Evolutionary conservation across 1,139 yeast genomes (phyloP).

Genomic region (Kodamaea ohmeri): DNA sequence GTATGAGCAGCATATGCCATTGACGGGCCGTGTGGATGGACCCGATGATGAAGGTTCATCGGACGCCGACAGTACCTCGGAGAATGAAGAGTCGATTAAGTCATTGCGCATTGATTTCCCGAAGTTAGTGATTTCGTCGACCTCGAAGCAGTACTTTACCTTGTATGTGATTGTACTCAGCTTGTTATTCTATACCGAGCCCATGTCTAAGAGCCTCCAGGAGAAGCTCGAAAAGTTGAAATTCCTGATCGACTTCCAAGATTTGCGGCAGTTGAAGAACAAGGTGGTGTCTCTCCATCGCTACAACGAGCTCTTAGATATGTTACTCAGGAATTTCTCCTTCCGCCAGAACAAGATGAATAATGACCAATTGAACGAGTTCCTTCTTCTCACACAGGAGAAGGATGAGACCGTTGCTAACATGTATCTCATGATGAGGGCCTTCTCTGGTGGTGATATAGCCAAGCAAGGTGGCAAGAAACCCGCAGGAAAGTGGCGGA

Average conservation of each 20-base stretch:
- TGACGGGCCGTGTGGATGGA: slow-evolving; percentile 15
- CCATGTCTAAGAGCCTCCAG: slow-evolving; percentile 34
- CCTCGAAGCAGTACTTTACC: slow-evolving; percentile 43
- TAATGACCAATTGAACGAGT: slow-evolving; percentile 40
- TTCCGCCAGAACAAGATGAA: slow-evolving; percentile 34
- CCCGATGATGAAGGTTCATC: too few relatives aligned
- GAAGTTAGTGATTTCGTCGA: slow-evolving; percentile 37
- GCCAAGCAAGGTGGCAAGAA: slow-evolving; percentile 14
- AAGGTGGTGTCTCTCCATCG: slow-evolving; percentile 29
- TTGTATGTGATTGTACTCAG: slow-evolving; percentile 36
- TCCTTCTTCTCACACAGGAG: slow-evolving; percentile 27
- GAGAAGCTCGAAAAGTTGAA: slow-evolving; percentile 40
- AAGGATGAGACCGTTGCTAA: slow-evolving; percentile 33
- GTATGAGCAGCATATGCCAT: slow-evolving; percentile 32
- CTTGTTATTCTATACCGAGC: slow-evolving; percentile 43
- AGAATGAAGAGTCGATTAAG: slow-evolving; percentile 13
- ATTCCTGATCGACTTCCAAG: slow-evolving; percentile 44
- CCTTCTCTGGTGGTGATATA: slow-evolving; percentile 40
- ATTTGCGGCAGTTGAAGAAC: slow-evolving; percentile 30
- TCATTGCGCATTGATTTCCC: slow-evolving; percentile 41
- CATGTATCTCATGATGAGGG: slow-evolving; percentile 37
- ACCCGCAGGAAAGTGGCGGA: slow-evolving; percentile 50
- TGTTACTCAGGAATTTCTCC: slow-evolving; percentile 32
- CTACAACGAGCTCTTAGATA: slow-evolving; percentile 24
- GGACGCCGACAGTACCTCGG: too few relatives aligned